These are phyloP conservation scores for Fusarium sp. DNA, from an alignment of 2,329 filamentous ascomycete species.

Conservation along the genomic window DNA sequence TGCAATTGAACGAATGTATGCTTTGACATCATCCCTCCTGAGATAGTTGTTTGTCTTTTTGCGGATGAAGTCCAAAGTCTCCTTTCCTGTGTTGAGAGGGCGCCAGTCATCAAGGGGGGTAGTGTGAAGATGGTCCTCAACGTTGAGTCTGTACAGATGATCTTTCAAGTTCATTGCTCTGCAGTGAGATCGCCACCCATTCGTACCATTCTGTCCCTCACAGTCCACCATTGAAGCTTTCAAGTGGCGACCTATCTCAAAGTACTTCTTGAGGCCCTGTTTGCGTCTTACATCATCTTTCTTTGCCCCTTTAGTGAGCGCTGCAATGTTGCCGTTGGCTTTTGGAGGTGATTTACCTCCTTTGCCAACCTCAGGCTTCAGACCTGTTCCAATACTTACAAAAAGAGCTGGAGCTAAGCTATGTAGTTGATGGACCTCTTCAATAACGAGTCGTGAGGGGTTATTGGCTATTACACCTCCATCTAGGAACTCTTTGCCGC, in stretches of 20 bases:
- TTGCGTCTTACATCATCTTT: not conserved
- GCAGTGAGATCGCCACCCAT: not conserved
- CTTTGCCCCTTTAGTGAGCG: not conserved
- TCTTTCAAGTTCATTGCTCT: not conserved
- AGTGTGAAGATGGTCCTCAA: not conserved
- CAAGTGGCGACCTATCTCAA: not conserved
- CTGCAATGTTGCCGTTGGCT: not conserved
- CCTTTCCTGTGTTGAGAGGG: not conserved
- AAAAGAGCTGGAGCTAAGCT: not conserved
- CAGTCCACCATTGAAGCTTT: not conserved
- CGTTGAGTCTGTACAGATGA: not conserved
- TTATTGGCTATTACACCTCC: slow-evolving; percentile 17
- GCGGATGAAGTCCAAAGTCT: not conserved
- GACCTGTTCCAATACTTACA: slow-evolving; percentile 12
- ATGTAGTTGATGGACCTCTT: not conserved
- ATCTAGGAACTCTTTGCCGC: not conserved
- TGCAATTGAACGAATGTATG: accelerated
- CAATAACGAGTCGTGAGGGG: accelerated
- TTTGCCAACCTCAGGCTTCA: not conserved
- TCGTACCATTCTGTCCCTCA: not conserved
- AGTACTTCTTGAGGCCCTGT: not conserved
- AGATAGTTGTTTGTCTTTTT: not conserved
- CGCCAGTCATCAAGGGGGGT: slow-evolving; percentile 1
- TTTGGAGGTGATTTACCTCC: no score
- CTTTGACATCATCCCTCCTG: accelerated